phyloP scores from a whole-genome alignment of 2,329 filamentous ascomycete species.

The Alternaria triticimaculans region DNA sequence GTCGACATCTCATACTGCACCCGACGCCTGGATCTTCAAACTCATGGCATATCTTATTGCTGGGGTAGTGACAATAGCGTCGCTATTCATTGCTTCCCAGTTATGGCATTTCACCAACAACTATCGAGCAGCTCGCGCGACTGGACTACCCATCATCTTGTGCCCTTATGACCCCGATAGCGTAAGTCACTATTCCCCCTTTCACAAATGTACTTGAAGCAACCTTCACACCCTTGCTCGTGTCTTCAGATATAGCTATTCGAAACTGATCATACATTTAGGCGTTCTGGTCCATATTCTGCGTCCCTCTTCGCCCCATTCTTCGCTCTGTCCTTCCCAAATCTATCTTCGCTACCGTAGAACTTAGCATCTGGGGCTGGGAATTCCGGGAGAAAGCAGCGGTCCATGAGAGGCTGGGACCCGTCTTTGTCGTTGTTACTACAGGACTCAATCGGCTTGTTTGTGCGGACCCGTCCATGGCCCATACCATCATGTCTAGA shows the following conservation, averaged over 20 bases:
- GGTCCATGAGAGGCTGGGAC: conserved; percentile 17
- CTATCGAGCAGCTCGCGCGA: conserved; percentile 1
- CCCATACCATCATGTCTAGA: neutral
- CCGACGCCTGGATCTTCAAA: neutral
- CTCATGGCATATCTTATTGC: neutral
- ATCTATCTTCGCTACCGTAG: neutral
- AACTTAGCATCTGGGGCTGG: conserved; percentile 19
- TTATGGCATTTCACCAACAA: neutral
- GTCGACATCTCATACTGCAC: neutral
- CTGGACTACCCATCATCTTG: neutral
- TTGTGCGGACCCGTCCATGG: conserved; percentile 8
- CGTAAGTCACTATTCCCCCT: conserved; percentile 1
- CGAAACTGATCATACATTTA: neutral
- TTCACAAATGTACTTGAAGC: neutral
- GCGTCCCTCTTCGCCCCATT: neutral
- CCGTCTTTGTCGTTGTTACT: conserved; percentile 22
- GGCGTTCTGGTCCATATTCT: neutral
- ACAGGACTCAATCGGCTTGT: conserved; percentile 13
- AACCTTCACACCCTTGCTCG: neutral
- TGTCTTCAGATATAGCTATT: neutral
- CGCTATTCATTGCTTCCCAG: neutral
- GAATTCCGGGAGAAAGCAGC: conserved; percentile 15
- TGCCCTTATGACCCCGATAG: conserved; percentile 10
- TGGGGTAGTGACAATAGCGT: neutral
- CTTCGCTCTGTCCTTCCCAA: neutral